phyloP scores from a whole-genome alignment of 2,329 filamentous ascomycete species.

The Pseudocercospora eumusae region DNA sequence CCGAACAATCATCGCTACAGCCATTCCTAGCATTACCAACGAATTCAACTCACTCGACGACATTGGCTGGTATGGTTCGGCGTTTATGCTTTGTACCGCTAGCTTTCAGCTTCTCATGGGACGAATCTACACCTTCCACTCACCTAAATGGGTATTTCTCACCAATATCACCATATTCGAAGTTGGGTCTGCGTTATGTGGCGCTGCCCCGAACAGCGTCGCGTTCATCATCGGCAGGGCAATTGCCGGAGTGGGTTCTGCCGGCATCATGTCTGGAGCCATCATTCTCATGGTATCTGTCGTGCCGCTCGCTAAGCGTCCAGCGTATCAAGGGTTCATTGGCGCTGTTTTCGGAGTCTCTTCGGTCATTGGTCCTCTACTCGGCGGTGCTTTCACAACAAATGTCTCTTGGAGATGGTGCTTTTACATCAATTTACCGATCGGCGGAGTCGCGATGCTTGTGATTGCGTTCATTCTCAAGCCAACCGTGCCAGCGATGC shows the following conservation, averaged over 20 bases:
- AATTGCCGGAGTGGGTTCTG: constrained; percentile 45
- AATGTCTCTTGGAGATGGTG: constrained; percentile 43
- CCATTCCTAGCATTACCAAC: constrained; percentile 44
- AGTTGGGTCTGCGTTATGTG: constrained; percentile 59
- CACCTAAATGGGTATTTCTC: constrained; percentile 43
- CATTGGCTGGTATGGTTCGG: constrained; percentile 44
- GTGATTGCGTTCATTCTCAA: constrained; percentile 46
- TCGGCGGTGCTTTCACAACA: constrained; percentile 49
- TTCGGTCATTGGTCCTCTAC: constrained; percentile 47
- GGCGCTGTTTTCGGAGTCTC: constrained; percentile 44
- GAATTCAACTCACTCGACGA: constrained; percentile 46
- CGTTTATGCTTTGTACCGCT: constrained; percentile 49
- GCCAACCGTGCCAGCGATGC: constrained; percentile 28
- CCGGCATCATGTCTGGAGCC: constrained; percentile 40
- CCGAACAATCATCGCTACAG: constrained; percentile 41
- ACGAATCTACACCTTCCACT: constrained; percentile 50
- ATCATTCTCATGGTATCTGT: constrained; percentile 49
- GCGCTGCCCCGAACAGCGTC: constrained; percentile 40
- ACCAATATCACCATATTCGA: constrained; percentile 52
- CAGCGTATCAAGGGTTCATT: constrained; percentile 43
- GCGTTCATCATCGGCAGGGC: constrained; percentile 47
- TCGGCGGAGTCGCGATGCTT: constrained; percentile 45
- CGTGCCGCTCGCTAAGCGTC: constrained; percentile 45
- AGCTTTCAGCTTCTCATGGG: constrained; percentile 51
- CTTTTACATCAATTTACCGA: constrained; percentile 45